Evolutionary conservation across 202 grass and related monocot species (phyloP).

Genomic region (Cymbopogon flexuosus): DNA sequence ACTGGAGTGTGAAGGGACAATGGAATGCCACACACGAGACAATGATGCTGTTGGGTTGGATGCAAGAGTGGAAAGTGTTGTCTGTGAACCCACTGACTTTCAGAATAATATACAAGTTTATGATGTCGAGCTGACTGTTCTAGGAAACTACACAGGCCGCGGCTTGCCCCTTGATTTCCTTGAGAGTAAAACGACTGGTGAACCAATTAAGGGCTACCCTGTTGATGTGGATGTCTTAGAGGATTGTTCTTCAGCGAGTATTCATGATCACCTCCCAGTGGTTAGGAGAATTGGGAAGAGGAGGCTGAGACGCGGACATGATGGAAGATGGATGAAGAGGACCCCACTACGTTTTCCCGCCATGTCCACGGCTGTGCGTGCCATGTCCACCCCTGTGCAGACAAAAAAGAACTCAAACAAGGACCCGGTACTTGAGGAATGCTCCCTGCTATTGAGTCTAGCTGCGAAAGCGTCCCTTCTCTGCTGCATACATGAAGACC

Average conservation of each 20-base stretch:
- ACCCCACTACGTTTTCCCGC: background rate
- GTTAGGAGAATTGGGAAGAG: background rate
- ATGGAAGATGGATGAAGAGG: background rate
- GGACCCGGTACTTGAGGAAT: background rate
- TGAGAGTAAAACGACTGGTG: constrained; percentile 70
- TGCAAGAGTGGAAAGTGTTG: constrained; percentile 17
- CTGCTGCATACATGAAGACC: too few species aligned
- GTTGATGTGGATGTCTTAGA: constrained; percentile 61
- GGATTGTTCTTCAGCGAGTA: constrained; percentile 41
- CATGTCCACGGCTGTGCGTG: background rate
- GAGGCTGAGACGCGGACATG: background rate
- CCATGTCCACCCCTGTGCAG: background rate
- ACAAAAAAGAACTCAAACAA: background rate
- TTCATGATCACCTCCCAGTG: background rate
- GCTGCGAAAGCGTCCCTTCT: constrained; percentile 12
- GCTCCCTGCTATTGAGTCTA: background rate
- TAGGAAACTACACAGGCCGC: constrained; percentile 54
- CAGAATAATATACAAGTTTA: constrained; percentile 35
- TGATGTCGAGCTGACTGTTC: constrained; percentile 63
- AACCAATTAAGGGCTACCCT: constrained; percentile 68
- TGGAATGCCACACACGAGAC: constrained; percentile 24
- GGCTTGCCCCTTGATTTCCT: constrained; percentile 72
- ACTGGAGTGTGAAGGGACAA: constrained; percentile 20
- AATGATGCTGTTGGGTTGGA: constrained; percentile 32
- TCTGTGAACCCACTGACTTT: constrained; percentile 27